Conservation (phyloP, 2,329 filamentous ascomycete genomes). For the Fusarium chuoi region DNA sequence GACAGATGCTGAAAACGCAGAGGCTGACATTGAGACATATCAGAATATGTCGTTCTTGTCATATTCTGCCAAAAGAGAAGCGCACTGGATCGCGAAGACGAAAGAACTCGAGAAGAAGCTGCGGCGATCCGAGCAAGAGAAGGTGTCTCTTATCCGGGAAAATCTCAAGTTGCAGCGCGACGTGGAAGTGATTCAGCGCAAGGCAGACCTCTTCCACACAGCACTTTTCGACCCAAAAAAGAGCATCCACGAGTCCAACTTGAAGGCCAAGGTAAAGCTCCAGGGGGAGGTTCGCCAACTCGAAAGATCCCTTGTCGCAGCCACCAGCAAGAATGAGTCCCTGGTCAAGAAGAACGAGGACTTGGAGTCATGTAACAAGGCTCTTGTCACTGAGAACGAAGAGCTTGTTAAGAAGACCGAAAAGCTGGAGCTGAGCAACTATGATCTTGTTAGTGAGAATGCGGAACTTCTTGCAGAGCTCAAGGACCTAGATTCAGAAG, state of each 20-base stretch:
- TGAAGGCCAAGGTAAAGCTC: not conserved
- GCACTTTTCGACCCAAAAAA: not conserved
- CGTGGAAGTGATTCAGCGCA: not conserved
- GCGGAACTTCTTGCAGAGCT: not conserved
- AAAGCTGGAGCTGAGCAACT: not conserved
- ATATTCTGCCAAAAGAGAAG: not conserved
- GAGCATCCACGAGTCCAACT: not conserved
- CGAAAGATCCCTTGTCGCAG: accelerated
- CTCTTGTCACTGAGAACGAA: not conserved
- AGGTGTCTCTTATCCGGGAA: accelerated
- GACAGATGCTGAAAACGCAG: not conserved
- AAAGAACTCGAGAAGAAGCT: not conserved
- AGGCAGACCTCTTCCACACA: accelerated
- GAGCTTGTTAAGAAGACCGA: not conserved
- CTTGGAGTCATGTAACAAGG: not conserved
- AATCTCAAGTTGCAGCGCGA: not conserved
- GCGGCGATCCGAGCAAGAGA: not conserved
- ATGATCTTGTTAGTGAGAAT: not conserved
- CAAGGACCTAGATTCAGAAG: not conserved
- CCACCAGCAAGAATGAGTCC: not conserved
- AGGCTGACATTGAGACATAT: not conserved
- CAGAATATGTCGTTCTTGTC: not conserved
- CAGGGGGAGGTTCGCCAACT: not conserved
- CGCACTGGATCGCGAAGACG: accelerated
- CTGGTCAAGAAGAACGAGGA: not conserved